Evolutionary conservation across 2,329 filamentous ascomycete species (phyloP).

Genomic region (Trichoderma sp.): DNA sequence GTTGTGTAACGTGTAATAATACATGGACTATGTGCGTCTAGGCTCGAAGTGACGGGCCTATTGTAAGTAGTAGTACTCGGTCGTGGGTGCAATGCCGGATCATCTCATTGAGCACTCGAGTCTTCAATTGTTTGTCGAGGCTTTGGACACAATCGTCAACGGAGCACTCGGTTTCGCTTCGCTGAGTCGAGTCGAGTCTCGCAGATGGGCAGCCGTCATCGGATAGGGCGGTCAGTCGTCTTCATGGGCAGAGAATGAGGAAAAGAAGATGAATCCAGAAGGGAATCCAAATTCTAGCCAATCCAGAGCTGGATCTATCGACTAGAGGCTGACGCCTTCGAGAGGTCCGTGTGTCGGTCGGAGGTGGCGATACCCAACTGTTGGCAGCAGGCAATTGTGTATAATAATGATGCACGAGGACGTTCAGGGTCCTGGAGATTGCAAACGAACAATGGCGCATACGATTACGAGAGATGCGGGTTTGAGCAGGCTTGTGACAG

Average conservation of each 20-base stretch:
- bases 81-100: background rate
- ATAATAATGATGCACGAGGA: background rate
- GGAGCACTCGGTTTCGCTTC: background rate
- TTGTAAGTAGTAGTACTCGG: background rate
- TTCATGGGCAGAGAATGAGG: background rate
- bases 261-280: background rate
- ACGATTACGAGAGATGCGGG: background rate
- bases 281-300: background rate
- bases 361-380: constrained; percentile 5
- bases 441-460: background rate
- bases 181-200: background rate
- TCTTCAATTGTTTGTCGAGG: background rate
- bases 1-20: background rate
- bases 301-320: background rate
- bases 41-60: background rate
- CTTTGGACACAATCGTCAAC: background rate
- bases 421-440: background rate
- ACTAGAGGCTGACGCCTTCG: background rate
- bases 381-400: background rate
- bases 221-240: background rate
- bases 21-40: background rate
- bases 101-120: background rate
- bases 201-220: background rate
- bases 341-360: background rate
- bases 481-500: constrained; percentile 5